phyloP scores from a whole-genome alignment of 2,329 filamentous ascomycete species.

The Botrytis cinerea region DNA sequence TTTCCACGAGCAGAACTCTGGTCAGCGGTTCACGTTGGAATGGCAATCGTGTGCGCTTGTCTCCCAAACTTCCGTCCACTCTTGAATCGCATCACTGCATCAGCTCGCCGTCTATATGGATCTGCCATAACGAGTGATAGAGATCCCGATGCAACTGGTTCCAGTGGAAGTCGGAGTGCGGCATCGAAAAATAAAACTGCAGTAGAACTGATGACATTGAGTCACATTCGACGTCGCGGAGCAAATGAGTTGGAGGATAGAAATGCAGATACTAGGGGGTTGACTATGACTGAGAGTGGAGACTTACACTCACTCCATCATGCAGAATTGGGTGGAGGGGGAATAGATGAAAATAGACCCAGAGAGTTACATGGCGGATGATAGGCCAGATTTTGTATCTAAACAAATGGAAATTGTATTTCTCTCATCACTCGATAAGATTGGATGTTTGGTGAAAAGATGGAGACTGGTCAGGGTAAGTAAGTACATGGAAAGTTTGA shows the following conservation, averaged over 20 bases:
- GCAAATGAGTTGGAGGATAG: slow-evolving; percentile 12
- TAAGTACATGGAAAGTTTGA: background rate
- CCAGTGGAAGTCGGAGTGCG: slow-evolving; percentile 7
- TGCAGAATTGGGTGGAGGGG: background rate
- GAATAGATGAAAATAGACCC: background rate
- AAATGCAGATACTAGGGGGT: slow-evolving; percentile 8
- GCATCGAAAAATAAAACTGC: slow-evolving; percentile 9
- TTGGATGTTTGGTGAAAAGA: background rate
- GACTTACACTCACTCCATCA: slow-evolving; percentile 1
- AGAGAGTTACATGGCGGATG: background rate
- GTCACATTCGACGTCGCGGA: background rate
- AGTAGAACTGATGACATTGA: slow-evolving; percentile 6
- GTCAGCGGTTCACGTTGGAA: slow-evolving; percentile 27
- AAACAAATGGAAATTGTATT: background rate
- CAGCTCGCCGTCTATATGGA: slow-evolving; percentile 18
- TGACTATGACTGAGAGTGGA: slow-evolving; percentile 17
- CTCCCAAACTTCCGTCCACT: slow-evolving; percentile 27
- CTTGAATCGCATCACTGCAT: slow-evolving; percentile 18
- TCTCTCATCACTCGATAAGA: slow-evolving; percentile 7
- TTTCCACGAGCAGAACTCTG: slow-evolving; percentile 27
- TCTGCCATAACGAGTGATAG: slow-evolving; percentile 13
- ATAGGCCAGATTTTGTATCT: background rate
- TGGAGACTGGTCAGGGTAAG: background rate
- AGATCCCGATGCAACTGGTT: background rate
- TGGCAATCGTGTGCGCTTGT: slow-evolving; percentile 28